Base-by-base conservation (phyloP, 2,329 filamentous ascomycete genomes). In the Fusarium heterosporum region DNA sequence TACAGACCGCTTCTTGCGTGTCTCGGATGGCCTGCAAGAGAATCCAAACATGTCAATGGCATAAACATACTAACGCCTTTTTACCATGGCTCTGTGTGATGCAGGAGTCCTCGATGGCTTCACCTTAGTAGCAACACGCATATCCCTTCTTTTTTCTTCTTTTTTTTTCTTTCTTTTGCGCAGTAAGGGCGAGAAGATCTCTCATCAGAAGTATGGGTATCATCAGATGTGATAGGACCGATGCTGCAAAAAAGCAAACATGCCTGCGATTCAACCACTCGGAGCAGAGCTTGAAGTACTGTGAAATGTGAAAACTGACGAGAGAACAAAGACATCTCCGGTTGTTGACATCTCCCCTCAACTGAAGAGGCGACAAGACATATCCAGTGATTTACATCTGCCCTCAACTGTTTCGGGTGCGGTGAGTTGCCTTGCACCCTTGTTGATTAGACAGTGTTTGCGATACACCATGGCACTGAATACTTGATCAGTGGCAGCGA, bases 1-100 rank as follows among this genome's bases (percentile, higher is more conserved):
- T 4, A 11, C 40, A 62, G 58, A 63, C 60, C 60, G 51, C 60
- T 63, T n/a, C 32, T 28, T 55, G 5, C 29, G 4, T 16, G 13
- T 48, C 25, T 17, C 12, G 14, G 11, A 11, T 13, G n/a, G 26
- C 13, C 19, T 12, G 32, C 14, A 17, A 12, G 25, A 28, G 39
- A 41, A 26, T 26, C 2, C 34, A 29, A 22, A 30, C 4, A 25
- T n/a, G 9, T 29, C 34, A 63, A 51, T 50, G 16, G 26, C 9
- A 32, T 28, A 22, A 13, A 6, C 6, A 32, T n/a, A 3, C 16
- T 34, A 19, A 12, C n/a, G 28, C 8, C 14, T n/a, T 16, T 16
- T 22, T 54, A 5, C 34, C 42, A 11, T 19, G 30, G 14, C 4
- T 14, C 3, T 26, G 10, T 9, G 8, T 17, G 16, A 41, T 50